These are phyloP conservation scores for Parsonsia alboflavescens DNA, from an alignment of 257 asterid genomes.

Conservation along the genomic window DNA sequence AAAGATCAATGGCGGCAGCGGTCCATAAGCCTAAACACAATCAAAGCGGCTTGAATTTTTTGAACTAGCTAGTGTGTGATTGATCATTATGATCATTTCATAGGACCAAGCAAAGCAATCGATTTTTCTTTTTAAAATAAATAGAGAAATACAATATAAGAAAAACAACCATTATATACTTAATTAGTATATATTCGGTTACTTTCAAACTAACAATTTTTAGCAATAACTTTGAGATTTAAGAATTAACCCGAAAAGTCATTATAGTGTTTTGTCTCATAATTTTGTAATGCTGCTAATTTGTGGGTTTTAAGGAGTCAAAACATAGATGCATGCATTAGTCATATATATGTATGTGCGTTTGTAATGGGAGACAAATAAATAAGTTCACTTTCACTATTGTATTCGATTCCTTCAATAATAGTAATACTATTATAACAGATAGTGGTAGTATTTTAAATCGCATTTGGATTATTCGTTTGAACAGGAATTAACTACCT, in stretches of 20 bases:
- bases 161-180: not conserved
- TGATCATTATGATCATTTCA: not conserved
- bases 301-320: not conserved
- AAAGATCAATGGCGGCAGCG: not conserved
- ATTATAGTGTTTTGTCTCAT: constrained; percentile 2
- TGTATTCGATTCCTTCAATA: no score
- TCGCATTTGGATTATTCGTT: no score
- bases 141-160: no score
- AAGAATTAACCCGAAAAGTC: not conserved
- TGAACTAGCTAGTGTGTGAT: not conserved
- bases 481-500: no score
- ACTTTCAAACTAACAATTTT: not conserved
- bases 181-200: not conserved
- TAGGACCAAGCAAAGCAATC: not conserved
- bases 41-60: constrained; percentile 7
- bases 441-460: no score
- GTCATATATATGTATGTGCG: not conserved
- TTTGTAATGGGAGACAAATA: not conserved
- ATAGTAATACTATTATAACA: no score
- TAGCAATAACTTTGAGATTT: constrained; percentile 1
- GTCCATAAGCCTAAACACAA: constrained; percentile 14
- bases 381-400: no score
- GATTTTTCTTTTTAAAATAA: no score
- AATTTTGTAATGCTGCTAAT: not conserved
- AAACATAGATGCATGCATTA: not conserved